Base-by-base conservation (phyloP, 371 early-diverging fungal genomes). In the Apophysomyces trapeziformis region DNA sequence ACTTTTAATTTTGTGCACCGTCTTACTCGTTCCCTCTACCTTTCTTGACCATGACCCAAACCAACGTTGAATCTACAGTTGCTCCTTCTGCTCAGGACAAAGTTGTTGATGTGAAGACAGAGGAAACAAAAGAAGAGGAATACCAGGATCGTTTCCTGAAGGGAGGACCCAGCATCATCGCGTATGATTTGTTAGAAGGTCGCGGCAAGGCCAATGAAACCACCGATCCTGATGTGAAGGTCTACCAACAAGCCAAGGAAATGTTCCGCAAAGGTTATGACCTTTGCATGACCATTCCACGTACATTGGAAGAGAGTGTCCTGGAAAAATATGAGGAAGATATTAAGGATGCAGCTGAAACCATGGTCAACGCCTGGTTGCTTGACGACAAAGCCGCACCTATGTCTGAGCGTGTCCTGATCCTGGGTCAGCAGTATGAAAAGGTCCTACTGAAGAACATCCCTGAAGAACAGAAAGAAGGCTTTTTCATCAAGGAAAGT, bases 311-410 rank as follows among this genome's bases (percentile, higher is more conserved):
- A 2, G 82, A 83, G 38, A 83, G 85, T 58, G 75, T 82, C 38
- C 71, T 89, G 58, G 79, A 74, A 60, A 70, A 84, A 66, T 68
- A 87, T 68, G 84, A 86, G 72, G 82, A 87, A 58, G 82, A 87
- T 60, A 84, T 89, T 68, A 85, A 78, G 59, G 74, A 79, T 5
- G 83, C 88, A 7, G 86, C 89, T 65, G 84, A 86, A 66, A 82
- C 79, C 64, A 78, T 89, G 69, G 87, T 89, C 63, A 72, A 74
- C 61, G 87, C 89, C 16, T 89, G 87, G 85, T 74, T 89, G 66
- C 70, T 89, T 70, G 89, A 89, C 72, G 89, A 89, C 71, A 85
- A 85, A 72, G 89, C 88, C 41, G 86, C 86, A 54, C 82, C 83
- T 60, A 86, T 89, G 85, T 86, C 87, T 61, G 86, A 87, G 66